These are phyloP conservation scores for Guillardia theta DNA, from an alignment of 78 protist genomes.

Conservation along the genomic window DNA sequence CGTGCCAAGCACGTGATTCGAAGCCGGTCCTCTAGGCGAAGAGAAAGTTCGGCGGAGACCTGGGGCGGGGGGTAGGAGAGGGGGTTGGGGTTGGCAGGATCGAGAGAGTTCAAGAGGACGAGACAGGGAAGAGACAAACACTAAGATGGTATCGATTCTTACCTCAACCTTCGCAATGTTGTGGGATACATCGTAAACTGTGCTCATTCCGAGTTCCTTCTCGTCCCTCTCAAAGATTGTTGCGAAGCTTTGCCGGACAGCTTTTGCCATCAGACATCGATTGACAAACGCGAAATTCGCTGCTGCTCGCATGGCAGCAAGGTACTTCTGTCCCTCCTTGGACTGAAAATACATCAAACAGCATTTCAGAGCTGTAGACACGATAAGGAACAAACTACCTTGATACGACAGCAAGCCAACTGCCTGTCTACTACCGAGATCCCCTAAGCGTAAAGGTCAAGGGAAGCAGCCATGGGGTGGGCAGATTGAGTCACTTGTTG, in stretches of 20 bases:
- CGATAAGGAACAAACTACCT: not conserved
- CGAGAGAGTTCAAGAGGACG: too few species aligned
- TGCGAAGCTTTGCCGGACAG: slow-evolving; percentile 46
- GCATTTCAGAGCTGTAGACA: not conserved
- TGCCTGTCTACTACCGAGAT: slow-evolving; percentile 18
- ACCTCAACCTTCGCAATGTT: slow-evolving; percentile 84
- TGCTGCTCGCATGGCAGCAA: slow-evolving; percentile 86
- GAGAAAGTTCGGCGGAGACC: too few species aligned
- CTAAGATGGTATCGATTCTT: too few species aligned
- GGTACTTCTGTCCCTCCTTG: slow-evolving; percentile 60
- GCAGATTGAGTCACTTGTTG: too few species aligned
- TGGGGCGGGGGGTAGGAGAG: too few species aligned
- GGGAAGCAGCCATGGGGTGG: too few species aligned
- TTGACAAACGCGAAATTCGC: slow-evolving; percentile 94
- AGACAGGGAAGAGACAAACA: too few species aligned
- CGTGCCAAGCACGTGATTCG: too few species aligned
- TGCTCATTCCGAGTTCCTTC: slow-evolving; percentile 84
- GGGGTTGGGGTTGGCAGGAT: too few species aligned
- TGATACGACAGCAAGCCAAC: slow-evolving; percentile 62
- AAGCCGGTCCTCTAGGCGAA: too few species aligned
- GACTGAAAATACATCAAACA: not conserved
- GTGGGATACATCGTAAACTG: slow-evolving; percentile 92
- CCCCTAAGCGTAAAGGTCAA: too few species aligned
- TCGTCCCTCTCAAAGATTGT: not conserved
- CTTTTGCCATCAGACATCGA: slow-evolving; percentile 78